These are phyloP conservation scores for Spergularia bocconei DNA, from an alignment of 148 eudicot genomes.

Conservation along the genomic window DNA sequence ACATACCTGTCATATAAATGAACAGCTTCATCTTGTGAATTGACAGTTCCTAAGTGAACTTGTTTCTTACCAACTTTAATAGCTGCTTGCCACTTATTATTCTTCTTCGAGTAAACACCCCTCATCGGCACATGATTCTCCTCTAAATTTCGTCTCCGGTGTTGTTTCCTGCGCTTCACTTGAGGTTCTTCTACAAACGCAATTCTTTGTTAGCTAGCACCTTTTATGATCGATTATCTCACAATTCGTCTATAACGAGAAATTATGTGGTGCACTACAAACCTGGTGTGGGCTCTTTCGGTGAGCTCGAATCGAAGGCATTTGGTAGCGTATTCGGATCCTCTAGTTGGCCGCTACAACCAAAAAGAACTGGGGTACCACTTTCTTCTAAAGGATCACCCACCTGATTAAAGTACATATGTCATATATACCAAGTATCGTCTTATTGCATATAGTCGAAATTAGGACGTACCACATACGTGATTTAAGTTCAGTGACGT, in stretches of 20 bases:
- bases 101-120: constrained; percentile 97
- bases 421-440: no score
- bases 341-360: constrained; percentile 37
- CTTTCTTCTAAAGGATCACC: constrained; percentile 21
- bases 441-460: background rate
- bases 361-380: constrained; percentile 40
- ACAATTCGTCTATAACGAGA: no score
- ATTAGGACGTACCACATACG: no score
- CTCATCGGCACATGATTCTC: constrained; percentile 47
- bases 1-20: constrained; percentile 79
- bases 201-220: no score
- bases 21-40: constrained; percentile 84
- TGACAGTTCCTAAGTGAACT: constrained; percentile 90
- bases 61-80: constrained; percentile 95
- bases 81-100: constrained; percentile 96
- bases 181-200: constrained; percentile 31
- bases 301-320: constrained; percentile 16
- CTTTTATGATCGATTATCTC: no score
- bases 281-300: constrained; percentile 27
- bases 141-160: constrained; percentile 63
- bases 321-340: constrained; percentile 36
- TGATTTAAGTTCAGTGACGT: no score
- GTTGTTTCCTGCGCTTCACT: constrained; percentile 68
- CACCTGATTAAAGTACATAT: constrained; percentile 25
- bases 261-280: background rate